Conservation (phyloP, 2,329 filamentous ascomycete genomes). For the Epichloe typhina region DNA sequence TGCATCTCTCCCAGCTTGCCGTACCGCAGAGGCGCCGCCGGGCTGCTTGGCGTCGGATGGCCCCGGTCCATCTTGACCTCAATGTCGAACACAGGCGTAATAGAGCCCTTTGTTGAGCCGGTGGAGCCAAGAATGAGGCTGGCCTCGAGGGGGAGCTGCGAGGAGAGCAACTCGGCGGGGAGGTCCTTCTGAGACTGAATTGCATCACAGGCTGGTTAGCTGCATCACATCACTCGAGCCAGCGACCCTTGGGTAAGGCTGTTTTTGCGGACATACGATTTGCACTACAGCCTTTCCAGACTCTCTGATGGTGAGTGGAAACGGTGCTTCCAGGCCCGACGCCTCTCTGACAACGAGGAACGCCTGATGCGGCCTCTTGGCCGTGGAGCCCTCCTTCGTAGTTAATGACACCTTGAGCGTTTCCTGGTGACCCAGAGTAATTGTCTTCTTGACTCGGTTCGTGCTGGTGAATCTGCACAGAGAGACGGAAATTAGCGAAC, state of each 20-base stretch:
- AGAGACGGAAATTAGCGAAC: neutral
- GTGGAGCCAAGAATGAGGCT: slow-evolving; percentile 79
- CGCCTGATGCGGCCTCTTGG: slow-evolving; percentile 83
- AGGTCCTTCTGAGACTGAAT: slow-evolving; percentile 75
- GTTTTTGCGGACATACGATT: slow-evolving; percentile 48
- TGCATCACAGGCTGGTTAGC: neutral
- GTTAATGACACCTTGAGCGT: slow-evolving; percentile 74
- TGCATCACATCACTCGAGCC: neutral
- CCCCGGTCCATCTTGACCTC: slow-evolving; percentile 50
- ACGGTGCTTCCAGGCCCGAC: slow-evolving; percentile 75
- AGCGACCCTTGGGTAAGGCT: neutral
- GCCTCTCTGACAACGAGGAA: slow-evolving; percentile 74
- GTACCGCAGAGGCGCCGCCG: slow-evolving; percentile 65
- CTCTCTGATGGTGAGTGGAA: slow-evolving; percentile 72
- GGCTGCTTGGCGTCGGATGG: slow-evolving; percentile 40
- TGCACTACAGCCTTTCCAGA: slow-evolving; percentile 77
- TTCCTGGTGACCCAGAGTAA: slow-evolving; percentile 55
- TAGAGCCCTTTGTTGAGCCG: slow-evolving; percentile 55
- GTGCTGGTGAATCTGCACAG: slow-evolving; percentile 41
- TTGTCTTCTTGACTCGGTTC: slow-evolving; percentile 45
- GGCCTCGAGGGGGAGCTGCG: slow-evolving; percentile 58
- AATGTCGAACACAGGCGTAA: slow-evolving; percentile 60
- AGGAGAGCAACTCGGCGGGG: slow-evolving; percentile 64
- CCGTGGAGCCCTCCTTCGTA: slow-evolving; percentile 61
- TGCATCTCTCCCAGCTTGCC: slow-evolving; percentile 73